Base-by-base conservation (phyloP, 768 basidiomycete species). In the Boletus tomentosulus region DNA sequence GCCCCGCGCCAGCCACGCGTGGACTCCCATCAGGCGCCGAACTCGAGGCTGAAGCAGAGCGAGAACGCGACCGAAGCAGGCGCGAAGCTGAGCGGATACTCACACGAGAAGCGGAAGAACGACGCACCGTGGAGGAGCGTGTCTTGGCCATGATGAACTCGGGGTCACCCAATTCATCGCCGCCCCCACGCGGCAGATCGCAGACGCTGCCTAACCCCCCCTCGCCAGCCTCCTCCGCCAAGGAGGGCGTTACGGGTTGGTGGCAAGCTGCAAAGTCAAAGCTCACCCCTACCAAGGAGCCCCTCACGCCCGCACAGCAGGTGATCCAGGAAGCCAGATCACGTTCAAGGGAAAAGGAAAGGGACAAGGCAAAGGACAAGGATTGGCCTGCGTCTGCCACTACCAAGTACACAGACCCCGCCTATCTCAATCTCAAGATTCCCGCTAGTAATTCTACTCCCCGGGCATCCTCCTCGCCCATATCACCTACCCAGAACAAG, bases 221-320 rank as follows among this genome's bases (percentile, higher is more conserved):
- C 0, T 86, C 87, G 0, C 87, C 86, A 1, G 76, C 82, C 2
- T 64, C 75, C 9, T 84, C 85, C 6, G 78, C 84, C 61, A 86
- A 87, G 68, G 87, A 85, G n/a, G 65, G 66, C 2, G 63, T 57
- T 41, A 25, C 68, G 1, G 76, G 76, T 43, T 92, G 91, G 91
- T 90, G 89, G 87, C 69, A 79, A 11, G 75, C 81, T 3, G 82
- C 89, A 19, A 92, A 88, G 76, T 81, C 81, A 59, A 83, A 74
- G 59, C 77, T 93, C 10, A 90, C 89, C 1, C 88, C 90, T 3
- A 86, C 86, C 12, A 92, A 91, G 62, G 82, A 87, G 13, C 68
- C 74, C 1, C 81, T 89, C n/a, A 92, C 91, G 0, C 89, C 90
- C 9, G 90, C 91, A 0, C 90, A 92, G 62, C 89, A 90, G 60